A percentile compares a stretch with the other conserved stretches of the same genome.
Conservation (phyloP, 2,329 filamentous ascomycete species). For the Sporothrix globosa region DNA sequence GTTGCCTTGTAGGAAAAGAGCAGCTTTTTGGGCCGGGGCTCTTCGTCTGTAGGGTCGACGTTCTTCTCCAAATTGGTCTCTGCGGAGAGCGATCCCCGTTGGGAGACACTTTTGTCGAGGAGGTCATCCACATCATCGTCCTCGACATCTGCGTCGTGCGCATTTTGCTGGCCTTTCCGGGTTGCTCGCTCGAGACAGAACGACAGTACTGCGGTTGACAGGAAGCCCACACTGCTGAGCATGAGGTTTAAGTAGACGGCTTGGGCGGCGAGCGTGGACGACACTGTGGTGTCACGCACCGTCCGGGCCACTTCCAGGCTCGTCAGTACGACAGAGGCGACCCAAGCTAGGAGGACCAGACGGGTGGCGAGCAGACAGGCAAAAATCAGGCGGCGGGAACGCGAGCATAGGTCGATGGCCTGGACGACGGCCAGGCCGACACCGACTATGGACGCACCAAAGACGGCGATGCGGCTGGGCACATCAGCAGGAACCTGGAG, state of each 20-base stretch:
- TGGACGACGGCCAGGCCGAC: constrained; percentile 42
- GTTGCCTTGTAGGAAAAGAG: constrained; percentile 30
- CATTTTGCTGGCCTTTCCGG: neutral
- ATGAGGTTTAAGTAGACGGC: constrained; percentile 42
- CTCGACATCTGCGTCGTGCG: too few relatives aligned
- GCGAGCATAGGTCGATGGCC: constrained; percentile 40
- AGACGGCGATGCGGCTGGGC: constrained; percentile 42
- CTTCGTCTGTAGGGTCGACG: neutral
- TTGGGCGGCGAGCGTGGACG: constrained; percentile 38
- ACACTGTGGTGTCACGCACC: constrained; percentile 19
- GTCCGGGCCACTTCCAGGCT: constrained; percentile 39
- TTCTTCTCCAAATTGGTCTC: neutral
- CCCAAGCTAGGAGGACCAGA: constrained; percentile 41
- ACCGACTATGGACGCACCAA: constrained; percentile 40
- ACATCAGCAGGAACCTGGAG: constrained; percentile 37
- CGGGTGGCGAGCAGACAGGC: constrained; percentile 42
- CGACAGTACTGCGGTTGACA: neutral
- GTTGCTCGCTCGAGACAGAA: neutral
- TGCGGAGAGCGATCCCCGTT: neutral
- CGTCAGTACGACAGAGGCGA: constrained; percentile 41
- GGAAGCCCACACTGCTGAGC: constrained; percentile 41
- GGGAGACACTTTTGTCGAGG: neutral
- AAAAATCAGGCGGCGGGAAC: constrained; percentile 40
- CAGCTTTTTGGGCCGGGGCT: constrained; percentile 23
- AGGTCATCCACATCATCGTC: neutral